phyloP scores from a whole-genome alignment of 768 basidiomycete genomes.

The Candolleomyces aberdarensis region DNA sequence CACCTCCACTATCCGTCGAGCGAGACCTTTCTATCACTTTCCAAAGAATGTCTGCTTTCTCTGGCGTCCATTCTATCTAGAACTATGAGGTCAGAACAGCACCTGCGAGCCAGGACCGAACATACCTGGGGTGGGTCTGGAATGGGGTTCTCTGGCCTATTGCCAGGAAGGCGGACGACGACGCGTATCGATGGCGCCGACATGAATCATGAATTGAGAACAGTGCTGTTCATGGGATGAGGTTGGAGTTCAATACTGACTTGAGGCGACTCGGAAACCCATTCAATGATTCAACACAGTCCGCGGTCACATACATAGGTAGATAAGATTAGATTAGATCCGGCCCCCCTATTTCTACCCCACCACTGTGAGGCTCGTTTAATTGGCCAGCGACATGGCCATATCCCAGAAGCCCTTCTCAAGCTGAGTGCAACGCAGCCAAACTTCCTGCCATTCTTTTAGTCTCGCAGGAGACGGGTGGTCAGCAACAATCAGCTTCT shows the following conservation, averaged over 20 bases:
- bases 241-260: not conserved
- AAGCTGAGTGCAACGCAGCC: slow-evolving; percentile 71
- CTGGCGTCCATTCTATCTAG: slow-evolving; percentile 82
- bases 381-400: slow-evolving; percentile 33
- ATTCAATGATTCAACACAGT: not conserved
- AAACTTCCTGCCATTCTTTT: slow-evolving; percentile 65
- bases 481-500: slow-evolving; percentile 54
- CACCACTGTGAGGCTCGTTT: not conserved
- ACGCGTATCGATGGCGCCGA: slow-evolving; percentile 52
- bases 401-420: slow-evolving; percentile 89
- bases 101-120: not conserved
- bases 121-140: slow-evolving; percentile 59
- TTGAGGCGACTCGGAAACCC: not conserved
- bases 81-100: slow-evolving; percentile 2
- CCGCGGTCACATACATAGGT: not conserved
- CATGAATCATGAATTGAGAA: slow-evolving; percentile 17
- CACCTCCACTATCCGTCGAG: slow-evolving; percentile 65
- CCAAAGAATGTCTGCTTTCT: slow-evolving; percentile 85
- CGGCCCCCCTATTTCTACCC: not conserved
- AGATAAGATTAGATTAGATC: slow-evolving; percentile 3
- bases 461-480: slow-evolving; percentile 61
- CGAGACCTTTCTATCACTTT: slow-evolving; percentile 81
- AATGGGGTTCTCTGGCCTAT: slow-evolving; percentile 67
- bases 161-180: slow-evolving; percentile 75
- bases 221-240: not conserved